Percentiles rank a stretch among this genome's conserved stretches.
These are phyloP conservation scores for Pseudogymnoascus sp. DNA, from an alignment of 2,329 filamentous ascomycete species.

Conservation along the genomic window DNA sequence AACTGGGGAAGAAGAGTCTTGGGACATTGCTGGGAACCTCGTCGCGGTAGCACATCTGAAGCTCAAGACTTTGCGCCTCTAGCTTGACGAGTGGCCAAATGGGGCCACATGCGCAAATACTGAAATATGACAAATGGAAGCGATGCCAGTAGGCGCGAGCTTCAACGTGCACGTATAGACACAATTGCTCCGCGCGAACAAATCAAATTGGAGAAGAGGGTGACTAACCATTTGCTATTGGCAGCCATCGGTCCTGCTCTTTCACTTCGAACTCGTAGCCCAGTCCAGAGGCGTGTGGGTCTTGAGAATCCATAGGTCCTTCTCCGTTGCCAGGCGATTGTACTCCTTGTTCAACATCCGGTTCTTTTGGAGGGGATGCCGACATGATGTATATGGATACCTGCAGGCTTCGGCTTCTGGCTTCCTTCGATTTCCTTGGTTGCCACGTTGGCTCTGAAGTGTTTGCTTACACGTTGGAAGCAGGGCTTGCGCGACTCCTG, in stretches of 20 bases:
- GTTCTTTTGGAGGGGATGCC: conserved; percentile 85
- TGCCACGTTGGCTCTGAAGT: conserved; percentile 27
- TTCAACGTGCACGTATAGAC: conserved; percentile 24
- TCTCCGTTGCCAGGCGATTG: conserved; percentile 88
- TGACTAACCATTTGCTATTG: conserved; percentile 99
- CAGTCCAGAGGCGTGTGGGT: conserved; percentile 69
- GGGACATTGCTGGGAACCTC: conserved; percentile 47
- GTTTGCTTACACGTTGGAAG: conserved; percentile 21
- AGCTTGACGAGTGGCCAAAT: conserved; percentile 29
- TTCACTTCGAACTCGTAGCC: conserved; percentile 97
- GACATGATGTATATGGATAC: conserved; percentile 83
- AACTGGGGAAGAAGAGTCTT: conserved; percentile 47
- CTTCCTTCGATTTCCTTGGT: conserved; percentile 28
- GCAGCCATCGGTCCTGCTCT: conserved; percentile 98
- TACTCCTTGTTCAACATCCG: conserved; percentile 83
- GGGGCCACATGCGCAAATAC: conserved; percentile 31
- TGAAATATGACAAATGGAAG: conserved; percentile 42
- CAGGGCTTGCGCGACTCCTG: conserved; percentile 18
- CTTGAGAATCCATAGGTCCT: conserved; percentile 80
- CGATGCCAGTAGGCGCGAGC: conserved; percentile 40
- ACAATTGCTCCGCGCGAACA: conserved; percentile 36
- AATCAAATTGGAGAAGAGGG: conserved; percentile 40
- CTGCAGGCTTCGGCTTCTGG: conserved; percentile 34
- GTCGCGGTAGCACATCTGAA: conserved; percentile 15
- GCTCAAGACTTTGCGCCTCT: conserved; percentile 27